A percentile compares a stretch with the other conserved stretches of the same genome.
Evolutionary conservation across 2,329 filamentous ascomycete genomes (phyloP).

Genomic region (Chaetomium sp.): DNA sequence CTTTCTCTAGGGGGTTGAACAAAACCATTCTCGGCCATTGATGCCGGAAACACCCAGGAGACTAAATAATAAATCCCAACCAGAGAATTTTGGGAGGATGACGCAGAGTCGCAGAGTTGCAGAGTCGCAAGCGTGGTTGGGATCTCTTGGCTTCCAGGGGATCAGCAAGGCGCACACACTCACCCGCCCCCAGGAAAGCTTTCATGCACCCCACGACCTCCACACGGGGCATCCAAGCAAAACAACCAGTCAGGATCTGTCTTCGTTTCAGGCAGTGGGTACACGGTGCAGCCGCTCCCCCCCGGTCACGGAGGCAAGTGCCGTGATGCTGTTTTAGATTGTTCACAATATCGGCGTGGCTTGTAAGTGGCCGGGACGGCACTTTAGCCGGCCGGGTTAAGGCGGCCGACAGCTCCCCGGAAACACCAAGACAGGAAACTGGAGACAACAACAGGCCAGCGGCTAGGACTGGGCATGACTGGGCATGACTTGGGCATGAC

Average conservation of each 20-base stretch:
- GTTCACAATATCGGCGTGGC: neutral
- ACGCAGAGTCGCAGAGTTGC: no score
- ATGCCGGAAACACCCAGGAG: no score
- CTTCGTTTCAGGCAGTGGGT: neutral
- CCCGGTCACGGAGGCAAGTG: slow-evolving; percentile 5
- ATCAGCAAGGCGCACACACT: neutral
- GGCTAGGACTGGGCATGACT: no score
- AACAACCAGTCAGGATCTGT: neutral
- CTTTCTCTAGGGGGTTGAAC: no score
- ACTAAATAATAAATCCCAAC: no score
- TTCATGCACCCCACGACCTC: slow-evolving; percentile 12
- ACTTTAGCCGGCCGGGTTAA: slow-evolving; percentile 21
- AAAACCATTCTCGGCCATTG: no score
- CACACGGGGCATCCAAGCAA: slow-evolving; percentile 2
- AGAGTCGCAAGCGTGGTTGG: no score
- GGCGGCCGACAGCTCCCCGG: slow-evolving; percentile 15
- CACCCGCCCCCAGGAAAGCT: neutral
- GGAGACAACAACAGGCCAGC: neutral
- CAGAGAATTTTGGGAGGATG: no score
- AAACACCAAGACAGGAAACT: slow-evolving; percentile 2
- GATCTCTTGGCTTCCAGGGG: no score
- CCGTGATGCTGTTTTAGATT: slow-evolving; percentile 12
- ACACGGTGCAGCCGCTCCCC: no score
- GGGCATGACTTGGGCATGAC: no score
- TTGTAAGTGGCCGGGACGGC: slow-evolving; percentile 12